These are phyloP conservation scores for Claviceps lovelessii DNA, from an alignment of 2,329 filamentous ascomycete genomes.

Conservation along the genomic window DNA sequence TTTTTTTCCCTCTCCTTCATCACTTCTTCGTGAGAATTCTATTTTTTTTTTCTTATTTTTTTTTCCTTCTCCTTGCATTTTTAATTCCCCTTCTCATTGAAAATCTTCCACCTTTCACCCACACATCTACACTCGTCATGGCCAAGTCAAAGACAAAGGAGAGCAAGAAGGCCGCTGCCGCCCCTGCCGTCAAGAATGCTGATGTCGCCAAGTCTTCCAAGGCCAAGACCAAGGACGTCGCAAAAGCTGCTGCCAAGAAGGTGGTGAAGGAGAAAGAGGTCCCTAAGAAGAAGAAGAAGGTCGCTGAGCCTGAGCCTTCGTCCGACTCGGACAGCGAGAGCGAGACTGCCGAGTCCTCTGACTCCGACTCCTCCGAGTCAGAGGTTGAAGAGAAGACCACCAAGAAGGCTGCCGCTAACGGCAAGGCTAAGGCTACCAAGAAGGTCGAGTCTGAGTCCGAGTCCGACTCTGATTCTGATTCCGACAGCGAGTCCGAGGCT, in stretches of 20 bases:
- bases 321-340: constrained; percentile 23
- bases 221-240: constrained; percentile 51
- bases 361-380: constrained; percentile 20
- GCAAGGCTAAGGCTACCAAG: constrained; percentile 16
- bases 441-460: constrained; percentile 11
- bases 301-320: constrained; percentile 27
- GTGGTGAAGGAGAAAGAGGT: constrained; percentile 28
- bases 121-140: constrained; percentile 27
- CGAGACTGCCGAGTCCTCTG: constrained; percentile 10
- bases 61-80: background rate
- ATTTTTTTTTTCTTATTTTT: background rate
- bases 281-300: constrained; percentile 36
- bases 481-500: constrained; percentile 25
- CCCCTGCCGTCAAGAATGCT: constrained; percentile 46
- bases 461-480: constrained; percentile 18
- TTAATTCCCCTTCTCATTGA: background rate
- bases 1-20: background rate
- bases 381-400: constrained; percentile 19
- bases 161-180: constrained; percentile 38
- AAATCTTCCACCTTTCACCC: background rate
- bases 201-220: constrained; percentile 55
- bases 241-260: constrained; percentile 45
- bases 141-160: constrained; percentile 50
- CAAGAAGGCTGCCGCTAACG: constrained; percentile 9
- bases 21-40: background rate